Evolutionary conservation across 2,329 filamentous ascomycete species (phyloP).

Genomic region (Exophiala dermatitidis): DNA sequence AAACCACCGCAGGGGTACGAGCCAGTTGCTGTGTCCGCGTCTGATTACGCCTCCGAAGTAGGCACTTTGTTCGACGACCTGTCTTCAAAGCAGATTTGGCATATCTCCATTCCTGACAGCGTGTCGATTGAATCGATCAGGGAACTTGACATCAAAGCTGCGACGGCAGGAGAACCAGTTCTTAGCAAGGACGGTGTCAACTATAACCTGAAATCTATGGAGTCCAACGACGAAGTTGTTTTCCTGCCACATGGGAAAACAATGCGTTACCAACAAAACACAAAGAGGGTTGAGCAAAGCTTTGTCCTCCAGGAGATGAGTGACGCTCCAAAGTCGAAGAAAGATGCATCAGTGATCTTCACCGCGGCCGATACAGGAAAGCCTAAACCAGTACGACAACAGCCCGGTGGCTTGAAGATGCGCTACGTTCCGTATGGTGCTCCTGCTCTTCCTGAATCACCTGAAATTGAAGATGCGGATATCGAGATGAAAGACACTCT

Average conservation of each 20-base stretch:
- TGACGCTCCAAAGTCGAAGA: constrained; percentile 1
- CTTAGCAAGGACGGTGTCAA: constrained; percentile 38
- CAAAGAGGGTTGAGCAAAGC: constrained; percentile 19
- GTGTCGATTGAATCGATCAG: constrained; percentile 41
- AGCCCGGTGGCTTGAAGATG: constrained; percentile 40
- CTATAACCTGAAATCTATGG: constrained; percentile 19
- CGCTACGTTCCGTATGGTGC: constrained; percentile 39
- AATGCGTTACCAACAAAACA: constrained; percentile 25
- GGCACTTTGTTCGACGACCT: constrained; percentile 23
- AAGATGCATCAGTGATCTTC: constrained; percentile 11
- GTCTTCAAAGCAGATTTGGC: constrained; percentile 42
- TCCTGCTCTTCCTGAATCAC: not conserved
- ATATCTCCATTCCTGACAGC: constrained; percentile 41
- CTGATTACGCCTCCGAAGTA: constrained; percentile 12
- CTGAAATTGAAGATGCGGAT: constrained; percentile 13
- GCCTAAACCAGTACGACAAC: constrained; percentile 34
- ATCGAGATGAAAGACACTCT: constrained; percentile 19
- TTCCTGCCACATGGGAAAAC: constrained; percentile 29
- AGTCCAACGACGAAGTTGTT: constrained; percentile 30
- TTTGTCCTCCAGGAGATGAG: constrained; percentile 24
- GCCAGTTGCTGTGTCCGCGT: constrained; percentile 21
- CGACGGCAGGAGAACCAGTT: constrained; percentile 37
- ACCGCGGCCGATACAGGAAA: constrained; percentile 23
- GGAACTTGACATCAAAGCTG: constrained; percentile 38
- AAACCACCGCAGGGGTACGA: constrained; percentile 41